These are phyloP conservation scores for Sporothrix brasiliensis DNA, from an alignment of 2,329 filamentous ascomycete genomes.

Conservation along the genomic window DNA sequence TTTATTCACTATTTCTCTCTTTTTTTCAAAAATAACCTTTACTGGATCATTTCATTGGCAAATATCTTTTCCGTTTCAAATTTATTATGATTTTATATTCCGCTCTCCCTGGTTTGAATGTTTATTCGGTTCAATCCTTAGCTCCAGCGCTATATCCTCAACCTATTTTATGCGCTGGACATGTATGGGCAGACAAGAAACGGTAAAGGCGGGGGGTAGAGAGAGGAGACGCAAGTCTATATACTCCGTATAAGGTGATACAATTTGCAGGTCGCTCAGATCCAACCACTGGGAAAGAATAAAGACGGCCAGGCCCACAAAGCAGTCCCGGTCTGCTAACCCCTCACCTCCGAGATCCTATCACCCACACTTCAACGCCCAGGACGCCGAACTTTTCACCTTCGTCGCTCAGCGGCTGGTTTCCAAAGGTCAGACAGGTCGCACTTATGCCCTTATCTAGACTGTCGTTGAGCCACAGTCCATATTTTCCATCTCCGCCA, in stretches of 20 bases:
- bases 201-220: neutral
- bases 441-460: conserved; percentile 83
- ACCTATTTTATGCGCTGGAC: no score
- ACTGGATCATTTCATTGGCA: neutral
- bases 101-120: no score
- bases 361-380: conserved; percentile 90
- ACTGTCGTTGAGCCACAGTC: conserved; percentile 87
- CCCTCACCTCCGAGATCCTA: conserved; percentile 55
- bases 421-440: conserved; percentile 87
- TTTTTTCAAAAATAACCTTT: no score
- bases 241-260: no score
- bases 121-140: no score
- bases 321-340: neutral
- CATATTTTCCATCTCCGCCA: conserved; percentile 86
- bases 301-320: neutral
- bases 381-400: conserved; percentile 89
- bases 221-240: neutral
- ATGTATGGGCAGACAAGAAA: no score
- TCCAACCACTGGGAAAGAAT: no score
- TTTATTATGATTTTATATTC: no score
- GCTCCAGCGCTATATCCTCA: no score
- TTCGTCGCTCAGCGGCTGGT: conserved; percentile 89
- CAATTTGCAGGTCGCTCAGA: no score
- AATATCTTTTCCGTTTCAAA: neutral
- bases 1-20: neutral